Evolutionary conservation across 2,329 filamentous ascomycete genomes (phyloP).

Genomic region (Claviceps sp.): DNA sequence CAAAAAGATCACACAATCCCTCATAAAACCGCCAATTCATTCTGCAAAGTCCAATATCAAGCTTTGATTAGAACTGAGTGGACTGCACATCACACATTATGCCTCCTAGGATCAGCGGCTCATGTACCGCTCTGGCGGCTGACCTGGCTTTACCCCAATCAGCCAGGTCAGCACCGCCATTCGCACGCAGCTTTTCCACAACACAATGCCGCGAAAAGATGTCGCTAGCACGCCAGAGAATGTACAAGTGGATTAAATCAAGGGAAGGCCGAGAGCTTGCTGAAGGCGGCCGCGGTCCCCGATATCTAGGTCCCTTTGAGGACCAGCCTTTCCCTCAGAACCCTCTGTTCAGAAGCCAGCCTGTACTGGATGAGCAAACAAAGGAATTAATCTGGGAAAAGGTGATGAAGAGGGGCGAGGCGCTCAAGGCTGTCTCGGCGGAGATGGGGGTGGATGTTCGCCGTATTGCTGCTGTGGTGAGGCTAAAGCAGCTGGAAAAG

Average conservation of each 20-base stretch:
- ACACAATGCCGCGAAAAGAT: constrained; percentile 25
- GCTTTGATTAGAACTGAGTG: neutral
- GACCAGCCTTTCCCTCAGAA: constrained; percentile 64
- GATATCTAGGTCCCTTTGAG: constrained; percentile 24
- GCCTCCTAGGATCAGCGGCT: constrained; percentile 12
- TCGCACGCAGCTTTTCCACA: constrained; percentile 24
- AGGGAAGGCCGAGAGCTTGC: constrained; percentile 13
- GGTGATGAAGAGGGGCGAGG: constrained; percentile 51
- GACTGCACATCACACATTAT: constrained; percentile 1
- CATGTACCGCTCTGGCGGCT: constrained; percentile 16
- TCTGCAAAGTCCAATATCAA: neutral
- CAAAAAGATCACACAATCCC: too few species aligned
- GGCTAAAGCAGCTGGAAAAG: constrained; percentile 77
- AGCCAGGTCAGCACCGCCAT: constrained; percentile 4
- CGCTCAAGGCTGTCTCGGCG: constrained; percentile 64
- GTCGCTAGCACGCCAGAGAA: constrained; percentile 21
- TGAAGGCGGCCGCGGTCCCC: constrained; percentile 15
- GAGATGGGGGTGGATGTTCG: constrained; percentile 69
- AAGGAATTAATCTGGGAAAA: constrained; percentile 60
- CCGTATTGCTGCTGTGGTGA: constrained; percentile 71
- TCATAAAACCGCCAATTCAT: too few species aligned
- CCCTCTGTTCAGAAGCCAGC: constrained; percentile 52
- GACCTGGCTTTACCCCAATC: constrained; percentile 1
- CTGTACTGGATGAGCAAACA: constrained; percentile 60
- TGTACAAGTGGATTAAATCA: constrained; percentile 26